These are phyloP conservation scores for Schwanniomyces vanrijiae DNA, from an alignment of 805 yeast genomes.

Conservation along the genomic window DNA sequence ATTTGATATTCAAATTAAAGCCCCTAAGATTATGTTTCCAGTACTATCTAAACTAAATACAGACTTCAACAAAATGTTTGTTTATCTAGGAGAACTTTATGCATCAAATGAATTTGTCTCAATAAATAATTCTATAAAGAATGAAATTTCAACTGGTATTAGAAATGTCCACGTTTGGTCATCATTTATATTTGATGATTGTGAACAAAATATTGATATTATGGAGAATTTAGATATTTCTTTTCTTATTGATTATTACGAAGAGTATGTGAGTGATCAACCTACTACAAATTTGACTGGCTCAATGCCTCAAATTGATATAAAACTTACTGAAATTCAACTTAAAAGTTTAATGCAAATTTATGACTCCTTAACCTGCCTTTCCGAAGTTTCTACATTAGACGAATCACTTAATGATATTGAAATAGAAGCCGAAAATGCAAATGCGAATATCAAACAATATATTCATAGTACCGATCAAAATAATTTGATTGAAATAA, in stretches of 20 bases:
- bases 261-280: constrained; percentile 29
- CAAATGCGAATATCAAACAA: constrained; percentile 47
- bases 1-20: constrained; percentile 68
- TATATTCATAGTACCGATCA: background rate
- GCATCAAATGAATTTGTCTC: constrained; percentile 59
- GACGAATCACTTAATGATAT: constrained; percentile 48
- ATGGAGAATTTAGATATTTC: constrained; percentile 63
- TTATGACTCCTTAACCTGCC: constrained; percentile 53
- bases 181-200: constrained; percentile 46
- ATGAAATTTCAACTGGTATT: constrained; percentile 66
- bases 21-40: constrained; percentile 87
- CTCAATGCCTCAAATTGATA: constrained; percentile 58
- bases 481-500: background rate
- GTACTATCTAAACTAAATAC: constrained; percentile 43
- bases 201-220: constrained; percentile 58
- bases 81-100: constrained; percentile 80
- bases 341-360: constrained; percentile 56
- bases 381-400: constrained; percentile 45
- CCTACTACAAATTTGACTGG: constrained; percentile 59
- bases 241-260: constrained; percentile 59
- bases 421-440: constrained; percentile 60
- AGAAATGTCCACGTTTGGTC: constrained; percentile 72
- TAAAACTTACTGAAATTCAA: constrained; percentile 74
- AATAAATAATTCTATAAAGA: constrained; percentile 34
- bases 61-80: constrained; percentile 59